Percentiles rank a stretch among this genome's conserved stretches.
Evolutionary conservation across 805 yeast genomes (phyloP).

Genomic region (Metschnikowia amazonensis): DNA sequence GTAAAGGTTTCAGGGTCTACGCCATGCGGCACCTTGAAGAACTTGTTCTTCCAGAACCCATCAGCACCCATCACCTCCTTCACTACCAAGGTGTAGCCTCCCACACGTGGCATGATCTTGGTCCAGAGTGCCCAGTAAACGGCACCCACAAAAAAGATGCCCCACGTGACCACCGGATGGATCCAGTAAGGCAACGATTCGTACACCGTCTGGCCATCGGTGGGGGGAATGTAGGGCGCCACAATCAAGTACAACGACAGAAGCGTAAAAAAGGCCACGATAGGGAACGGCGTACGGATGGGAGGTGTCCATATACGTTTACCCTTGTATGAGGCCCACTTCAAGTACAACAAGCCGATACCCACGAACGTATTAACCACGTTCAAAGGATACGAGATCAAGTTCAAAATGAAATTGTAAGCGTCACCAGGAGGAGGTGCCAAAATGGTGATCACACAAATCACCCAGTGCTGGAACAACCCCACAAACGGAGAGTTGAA

Average conservation of each 20-base stretch:
- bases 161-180: slow-evolving; percentile 82
- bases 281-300: slow-evolving; percentile 60
- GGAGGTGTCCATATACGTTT: slow-evolving; percentile 65
- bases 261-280: slow-evolving; percentile 58
- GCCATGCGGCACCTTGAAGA: slow-evolving; percentile 36
- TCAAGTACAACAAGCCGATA: slow-evolving; percentile 56
- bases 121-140: slow-evolving; percentile 67
- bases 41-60: slow-evolving; percentile 68
- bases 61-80: slow-evolving; percentile 59
- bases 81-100: slow-evolving; percentile 49
- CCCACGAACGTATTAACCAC: slow-evolving; percentile 67
- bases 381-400: slow-evolving; percentile 78
- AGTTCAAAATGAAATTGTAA: slow-evolving; percentile 72
- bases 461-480: slow-evolving; percentile 69
- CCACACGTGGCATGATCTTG: slow-evolving; percentile 49
- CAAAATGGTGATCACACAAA: slow-evolving; percentile 66
- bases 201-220: slow-evolving; percentile 63
- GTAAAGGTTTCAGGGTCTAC: slow-evolving; percentile 14
- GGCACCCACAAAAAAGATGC: slow-evolving; percentile 61
- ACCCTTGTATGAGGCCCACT: slow-evolving; percentile 50
- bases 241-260: slow-evolving; percentile 64
- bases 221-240: slow-evolving; percentile 80
- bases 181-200: slow-evolving; percentile 68
- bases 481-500: slow-evolving; percentile 73
- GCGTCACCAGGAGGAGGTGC: slow-evolving; percentile 86